Base-by-base conservation (phyloP, 139 green algal genomes). In the Chlorella sp. region DNA sequence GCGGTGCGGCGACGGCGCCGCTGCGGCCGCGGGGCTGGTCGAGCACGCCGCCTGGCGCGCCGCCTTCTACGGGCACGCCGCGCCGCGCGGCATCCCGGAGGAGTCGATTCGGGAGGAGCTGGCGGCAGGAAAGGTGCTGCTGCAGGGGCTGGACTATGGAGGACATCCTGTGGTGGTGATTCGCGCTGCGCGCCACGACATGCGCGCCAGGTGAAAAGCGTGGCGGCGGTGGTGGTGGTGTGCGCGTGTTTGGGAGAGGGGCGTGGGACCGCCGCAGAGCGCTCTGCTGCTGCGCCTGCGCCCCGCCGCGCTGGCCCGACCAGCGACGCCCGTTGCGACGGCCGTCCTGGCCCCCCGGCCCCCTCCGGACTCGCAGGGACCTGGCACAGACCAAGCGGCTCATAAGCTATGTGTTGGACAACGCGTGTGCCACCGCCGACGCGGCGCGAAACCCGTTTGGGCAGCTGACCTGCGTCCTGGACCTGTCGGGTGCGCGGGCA, bases 401-500 rank as follows among this genome's bases (percentile, higher is more conserved):
- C 25, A 87, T 90, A 27, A 63, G 40, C 1, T 87, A 82, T 33
- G 74, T 71, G 14, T 56, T 90, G 29, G 85, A 90, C 68, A 74
- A 35, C 36, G 73, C 79, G 27, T 71, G 71, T n/a, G 60, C 81
- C 25, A 51, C 64, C 31, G 64, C 66, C 35, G 85, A 88, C 46
- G 8, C 50, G 25, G 5, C 8, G 0, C 29, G 0, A 31, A 87
- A 89, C 33, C 79, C 76, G 1, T 31, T 64, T 6, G 59, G 83
- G 29, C 75, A 77, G 36, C 70, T 88, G 23, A 42, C 43, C 27
- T 84, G 76, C 69, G 71, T 90, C 12, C 87, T 90, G 55, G 85
- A 90, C 72, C 46, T 90, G 21, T 46, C 67, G 50, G 83, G 83
- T 83, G 63, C 27, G 62, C 33, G 31, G n/a, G 23, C 15, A 43